A percentile compares a stretch with the other conserved stretches of the same genome.
phyloP scores from a whole-genome alignment of 2,329 filamentous ascomycete species.

The Colletotrichum navitas region DNA sequence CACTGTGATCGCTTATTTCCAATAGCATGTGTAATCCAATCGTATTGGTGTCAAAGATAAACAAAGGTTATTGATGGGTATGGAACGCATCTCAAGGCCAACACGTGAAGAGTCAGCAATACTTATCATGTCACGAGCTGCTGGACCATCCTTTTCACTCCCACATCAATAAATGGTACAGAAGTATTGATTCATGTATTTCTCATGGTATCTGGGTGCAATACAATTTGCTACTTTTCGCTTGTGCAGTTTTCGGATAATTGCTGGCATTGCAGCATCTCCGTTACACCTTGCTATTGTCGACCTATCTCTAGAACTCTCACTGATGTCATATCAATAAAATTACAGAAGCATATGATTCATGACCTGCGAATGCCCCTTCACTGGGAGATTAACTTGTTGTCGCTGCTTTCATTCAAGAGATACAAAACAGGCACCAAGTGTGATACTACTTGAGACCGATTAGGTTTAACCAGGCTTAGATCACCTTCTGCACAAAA shows the following conservation, averaged over 20 bases:
- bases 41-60: not conserved
- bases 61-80: not conserved
- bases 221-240: not conserved
- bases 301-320: accelerated
- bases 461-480: not conserved
- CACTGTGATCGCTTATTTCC: too few species aligned
- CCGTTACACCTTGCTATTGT: not conserved
- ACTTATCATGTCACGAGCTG: too few species aligned
- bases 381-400: not conserved
- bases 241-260: not conserved
- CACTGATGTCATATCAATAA: not conserved
- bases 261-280: not conserved
- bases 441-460: not conserved
- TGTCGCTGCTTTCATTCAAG: accelerated
- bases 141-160: too few species aligned
- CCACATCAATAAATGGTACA: too few species aligned
- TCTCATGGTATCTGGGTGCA: not conserved
- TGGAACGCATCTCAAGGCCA: not conserved
- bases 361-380: too few species aligned
- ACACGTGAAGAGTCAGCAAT: not conserved
- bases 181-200: too few species aligned
- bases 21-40: too few species aligned
- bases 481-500: not conserved
- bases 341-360: accelerated
- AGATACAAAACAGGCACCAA: not conserved